A percentile compares a stretch with the other conserved stretches of the same genome.
Conservation (phyloP, 371 early-diverging fungal genomes). For the Apophysomyces sp. region DNA sequence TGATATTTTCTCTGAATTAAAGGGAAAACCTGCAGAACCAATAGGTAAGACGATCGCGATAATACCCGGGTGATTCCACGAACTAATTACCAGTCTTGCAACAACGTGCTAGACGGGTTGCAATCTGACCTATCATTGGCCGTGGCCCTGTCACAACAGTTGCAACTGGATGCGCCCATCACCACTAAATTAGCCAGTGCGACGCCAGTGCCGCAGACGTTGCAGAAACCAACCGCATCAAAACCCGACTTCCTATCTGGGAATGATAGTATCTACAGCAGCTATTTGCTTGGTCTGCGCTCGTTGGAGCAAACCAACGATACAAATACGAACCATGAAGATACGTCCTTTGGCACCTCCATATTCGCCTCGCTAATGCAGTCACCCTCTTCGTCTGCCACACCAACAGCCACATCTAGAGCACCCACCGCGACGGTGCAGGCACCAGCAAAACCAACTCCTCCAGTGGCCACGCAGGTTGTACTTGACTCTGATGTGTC, state of each 20-base stretch:
- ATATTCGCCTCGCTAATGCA: neutral
- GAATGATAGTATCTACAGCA: slow-evolving; percentile 4
- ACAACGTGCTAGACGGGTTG: slow-evolving; percentile 15
- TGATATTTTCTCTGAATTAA: slow-evolving; percentile 40
- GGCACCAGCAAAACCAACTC: neutral
- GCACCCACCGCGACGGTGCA: neutral
- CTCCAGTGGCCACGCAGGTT: slow-evolving; percentile 16
- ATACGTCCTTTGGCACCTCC: slow-evolving; percentile 1
- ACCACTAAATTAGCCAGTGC: slow-evolving; percentile 3
- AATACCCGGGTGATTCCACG: slow-evolving; percentile 4
- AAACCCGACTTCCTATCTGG: slow-evolving; percentile 2
- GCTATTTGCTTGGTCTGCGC: neutral
- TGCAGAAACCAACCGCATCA: neutral
- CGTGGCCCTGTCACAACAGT: slow-evolving; percentile 36
- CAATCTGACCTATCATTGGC: slow-evolving; percentile 35
- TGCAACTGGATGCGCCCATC: slow-evolving; percentile 12
- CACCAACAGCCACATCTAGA: neutral
- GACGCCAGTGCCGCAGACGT: neutral
- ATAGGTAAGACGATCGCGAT: slow-evolving; percentile 6
- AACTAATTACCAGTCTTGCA: neutral
- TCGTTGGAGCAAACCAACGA: slow-evolving; percentile 19
- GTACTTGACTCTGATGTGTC: slow-evolving; percentile 49
- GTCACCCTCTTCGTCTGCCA: neutral
- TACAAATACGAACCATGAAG: neutral
- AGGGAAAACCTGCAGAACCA: slow-evolving; percentile 7